These are phyloP conservation scores for Ogataea pignaliae DNA, from an alignment of 805 yeast genomes.

Conservation along the genomic window DNA sequence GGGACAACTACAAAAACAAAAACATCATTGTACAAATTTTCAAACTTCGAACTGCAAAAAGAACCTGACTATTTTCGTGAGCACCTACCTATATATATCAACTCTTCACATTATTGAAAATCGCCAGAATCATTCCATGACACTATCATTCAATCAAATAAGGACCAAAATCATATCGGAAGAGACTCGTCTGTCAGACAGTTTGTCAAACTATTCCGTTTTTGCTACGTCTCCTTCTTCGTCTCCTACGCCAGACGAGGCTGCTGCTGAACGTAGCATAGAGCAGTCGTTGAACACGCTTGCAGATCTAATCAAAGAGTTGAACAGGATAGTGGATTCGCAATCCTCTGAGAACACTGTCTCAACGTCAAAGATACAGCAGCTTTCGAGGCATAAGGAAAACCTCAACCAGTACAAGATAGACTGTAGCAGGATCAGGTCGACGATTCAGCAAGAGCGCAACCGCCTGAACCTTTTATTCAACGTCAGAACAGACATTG, in stretches of 20 bases:
- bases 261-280: constrained; percentile 38
- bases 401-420: constrained; percentile 63
- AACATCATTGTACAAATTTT: too few species aligned
- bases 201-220: constrained; percentile 49
- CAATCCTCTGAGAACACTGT: constrained; percentile 35
- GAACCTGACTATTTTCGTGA: too few species aligned
- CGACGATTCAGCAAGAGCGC: constrained; percentile 55
- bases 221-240: constrained; percentile 49
- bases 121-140: constrained; percentile 8
- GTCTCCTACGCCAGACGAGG: constrained; percentile 45
- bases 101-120: too few species aligned
- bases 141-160: constrained; percentile 55
- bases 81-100: too few species aligned
- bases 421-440: constrained; percentile 52
- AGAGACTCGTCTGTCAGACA: constrained; percentile 63
- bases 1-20: too few species aligned
- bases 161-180: constrained; percentile 64
- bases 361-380: constrained; percentile 73
- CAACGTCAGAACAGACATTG: constrained; percentile 76
- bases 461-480: constrained; percentile 69
- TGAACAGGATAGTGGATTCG: constrained; percentile 51
- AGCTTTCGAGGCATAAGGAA: constrained; percentile 78
- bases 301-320: constrained; percentile 44
- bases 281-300: constrained; percentile 51
- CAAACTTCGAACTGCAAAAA: too few species aligned